Evolutionary conservation across 164 flowering plant species (phyloP), one percentile per base, ranked within the genome.

Genomic region (Aristolochia californica): DNA sequence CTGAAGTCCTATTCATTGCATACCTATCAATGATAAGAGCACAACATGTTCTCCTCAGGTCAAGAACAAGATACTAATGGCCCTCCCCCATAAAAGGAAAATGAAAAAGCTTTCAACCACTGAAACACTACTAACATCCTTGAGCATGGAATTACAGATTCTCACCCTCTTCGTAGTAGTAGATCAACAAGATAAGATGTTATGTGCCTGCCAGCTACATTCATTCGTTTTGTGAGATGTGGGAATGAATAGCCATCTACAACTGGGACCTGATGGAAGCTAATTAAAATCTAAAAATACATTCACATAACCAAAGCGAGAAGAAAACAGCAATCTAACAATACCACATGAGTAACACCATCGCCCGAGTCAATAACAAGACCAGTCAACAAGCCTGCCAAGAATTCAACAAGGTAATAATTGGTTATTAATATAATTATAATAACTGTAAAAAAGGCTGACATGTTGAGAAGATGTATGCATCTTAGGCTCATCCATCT

Each of bases 221-320:
- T 94, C 96, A 94, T 94, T 68, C 96, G 84, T 71, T 94, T 94
- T 22, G 97, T 90, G 25, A 94, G 95, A 77, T 90, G 99, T 16
- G 99, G 99, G 53, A 93, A 94, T 56, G 99, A 94, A 72, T 94
- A 90, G 53, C 99, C 99, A 81, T 94, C 99, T 65, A 94, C 99
- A 68, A 94, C 96, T 30, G 99, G 99, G 70, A 93, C 99, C 99
- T 93, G 73, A 65, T 26, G 28, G 23, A 61, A 40, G 51, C 14
- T 27, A 54, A 53, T 14, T 20, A 28, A 54, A 15, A 14, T 26
- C 20, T 25, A 15, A 24, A 5, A 34, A 26, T 54, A n/a, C 17
- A 54, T 28, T 30, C 9, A 24, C 55, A 22, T 52, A 49, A 49
- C 21, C 14, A 49, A 50, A 22, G 27, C 8, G 26, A 50, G 54